Percentiles rank a stretch among this genome's conserved stretches.
Conservation (phyloP, 2,329 filamentous ascomycete species). For the Fusarium clavum region DNA sequence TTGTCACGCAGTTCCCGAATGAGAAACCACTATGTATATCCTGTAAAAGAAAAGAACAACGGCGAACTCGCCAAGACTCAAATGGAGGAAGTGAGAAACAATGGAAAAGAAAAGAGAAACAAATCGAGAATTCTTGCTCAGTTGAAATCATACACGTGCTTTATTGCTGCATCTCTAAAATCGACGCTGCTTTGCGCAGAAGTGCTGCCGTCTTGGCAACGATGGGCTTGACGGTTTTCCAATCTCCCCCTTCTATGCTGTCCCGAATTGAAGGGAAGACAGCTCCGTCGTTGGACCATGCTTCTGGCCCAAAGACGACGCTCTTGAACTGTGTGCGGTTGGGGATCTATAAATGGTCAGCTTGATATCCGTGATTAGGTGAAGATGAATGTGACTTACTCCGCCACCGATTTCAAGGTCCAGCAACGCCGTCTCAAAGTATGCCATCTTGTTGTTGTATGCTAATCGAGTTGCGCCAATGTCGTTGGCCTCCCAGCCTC, state of each 20-base stretch:
- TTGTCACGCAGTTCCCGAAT: conserved; percentile 28
- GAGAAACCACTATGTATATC: conserved; percentile 38
- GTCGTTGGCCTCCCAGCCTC: conserved; percentile 79
- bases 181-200: conserved; percentile 68
- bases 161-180: conserved; percentile 46
- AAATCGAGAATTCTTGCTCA: conserved; percentile 15
- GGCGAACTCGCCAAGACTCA: conserved; percentile 30
- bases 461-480: conserved; percentile 75
- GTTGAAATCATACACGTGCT: conserved; percentile 35
- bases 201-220: conserved; percentile 78
- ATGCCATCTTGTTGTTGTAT: conserved; percentile 82
- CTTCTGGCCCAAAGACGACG: conserved; percentile 85
- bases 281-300: conserved; percentile 68
- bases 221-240: conserved; percentile 73
- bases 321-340: conserved; percentile 95
- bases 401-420: conserved; percentile 79
- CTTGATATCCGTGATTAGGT: neutral
- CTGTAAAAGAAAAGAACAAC: conserved; percentile 31
- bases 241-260: conserved; percentile 77
- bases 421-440: conserved; percentile 85
- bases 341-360: conserved; percentile 69
- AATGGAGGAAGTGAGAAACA: conserved; percentile 17
- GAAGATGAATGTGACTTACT: conserved; percentile 65
- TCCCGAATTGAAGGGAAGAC: conserved; percentile 82
- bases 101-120: conserved; percentile 15